Evolutionary conservation across 345 rosid genomes (phyloP).

Genomic region (Eutrema heterophyllum): DNA sequence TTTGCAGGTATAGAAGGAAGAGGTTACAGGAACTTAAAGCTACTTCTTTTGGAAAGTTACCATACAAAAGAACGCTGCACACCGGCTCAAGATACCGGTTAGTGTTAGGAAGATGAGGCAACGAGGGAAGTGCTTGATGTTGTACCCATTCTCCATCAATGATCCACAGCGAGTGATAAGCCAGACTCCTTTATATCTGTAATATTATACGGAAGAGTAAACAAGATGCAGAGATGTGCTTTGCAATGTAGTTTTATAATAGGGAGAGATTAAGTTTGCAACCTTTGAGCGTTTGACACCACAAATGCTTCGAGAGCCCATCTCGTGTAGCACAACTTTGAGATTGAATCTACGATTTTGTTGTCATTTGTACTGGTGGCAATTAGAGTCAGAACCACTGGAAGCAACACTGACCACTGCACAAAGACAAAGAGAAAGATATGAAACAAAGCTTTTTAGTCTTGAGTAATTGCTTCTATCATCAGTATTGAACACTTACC

Average conservation of each 20-base stretch:
- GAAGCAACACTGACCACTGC: slow-evolving; percentile 98
- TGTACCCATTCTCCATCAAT: slow-evolving; percentile 54
- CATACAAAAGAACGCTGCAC: slow-evolving; percentile 59
- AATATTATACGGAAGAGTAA: slow-evolving; percentile 10
- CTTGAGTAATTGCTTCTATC: neutral
- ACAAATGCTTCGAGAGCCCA: slow-evolving; percentile 99
- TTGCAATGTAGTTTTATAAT: slow-evolving; percentile 8
- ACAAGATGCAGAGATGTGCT: neutral
- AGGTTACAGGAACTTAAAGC: slow-evolving; percentile 1
- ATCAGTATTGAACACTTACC: slow-evolving; percentile 42
- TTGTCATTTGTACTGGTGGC: slow-evolving; percentile 49
- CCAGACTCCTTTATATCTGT: slow-evolving; percentile 95
- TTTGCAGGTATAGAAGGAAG: slow-evolving; percentile 22
- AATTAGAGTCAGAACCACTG: slow-evolving; percentile 87
- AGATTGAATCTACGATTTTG: slow-evolving; percentile 32
- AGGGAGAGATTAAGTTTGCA: neutral
- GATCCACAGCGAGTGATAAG: slow-evolving; percentile 90
- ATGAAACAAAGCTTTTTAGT: neutral
- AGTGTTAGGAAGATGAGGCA: slow-evolving; percentile 52
- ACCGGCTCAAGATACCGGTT: slow-evolving; percentile 56
- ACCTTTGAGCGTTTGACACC: slow-evolving; percentile 92
- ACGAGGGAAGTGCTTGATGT: slow-evolving; percentile 59
- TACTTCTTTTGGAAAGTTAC: slow-evolving; percentile 60
- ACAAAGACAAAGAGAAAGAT: slow-evolving; percentile 1
- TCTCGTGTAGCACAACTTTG: slow-evolving; percentile 69